A percentile compares a stretch with the other conserved stretches of the same genome.
Evolutionary conservation across 177 flowering plant genomes (phyloP).

Genomic region (Vitis hybrid): DNA sequence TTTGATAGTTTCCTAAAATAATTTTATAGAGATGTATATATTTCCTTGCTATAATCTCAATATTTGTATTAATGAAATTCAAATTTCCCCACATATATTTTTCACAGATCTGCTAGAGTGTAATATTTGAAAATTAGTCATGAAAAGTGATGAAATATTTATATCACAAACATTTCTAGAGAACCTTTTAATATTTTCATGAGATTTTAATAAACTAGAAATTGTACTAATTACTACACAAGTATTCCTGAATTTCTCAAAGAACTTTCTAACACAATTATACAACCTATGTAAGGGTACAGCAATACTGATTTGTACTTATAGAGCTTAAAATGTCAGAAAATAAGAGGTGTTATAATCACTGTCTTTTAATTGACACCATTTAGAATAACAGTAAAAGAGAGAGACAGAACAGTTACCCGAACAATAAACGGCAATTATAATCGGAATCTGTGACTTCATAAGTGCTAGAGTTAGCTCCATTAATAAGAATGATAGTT

Average conservation of each 20-base stretch:
- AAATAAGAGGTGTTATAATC: no score
- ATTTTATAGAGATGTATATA: no score
- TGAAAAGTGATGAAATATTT: neutral
- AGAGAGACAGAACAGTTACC: constrained; percentile 48
- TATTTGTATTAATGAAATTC: neutral
- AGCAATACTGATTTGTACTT: no score
- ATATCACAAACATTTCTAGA: no score
- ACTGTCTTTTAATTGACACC: neutral
- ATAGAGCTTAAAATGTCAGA: neutral
- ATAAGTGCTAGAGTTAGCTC: constrained; percentile 67
- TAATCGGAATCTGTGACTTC: constrained; percentile 85
- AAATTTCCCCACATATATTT: neutral
- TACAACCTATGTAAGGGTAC: no score
- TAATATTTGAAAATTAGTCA: no score
- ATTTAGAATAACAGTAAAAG: neutral
- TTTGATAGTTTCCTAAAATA: no score
- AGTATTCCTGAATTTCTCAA: no score
- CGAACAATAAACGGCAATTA: constrained; percentile 84
- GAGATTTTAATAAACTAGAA: neutral
- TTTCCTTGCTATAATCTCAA: neutral
- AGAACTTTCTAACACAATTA: no score
- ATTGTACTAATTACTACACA: no score
- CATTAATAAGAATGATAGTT: constrained; percentile 62
- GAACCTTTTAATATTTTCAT: neutral
- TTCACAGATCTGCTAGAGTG: neutral